Conservation (phyloP, 2,329 filamentous ascomycete genomes). For the Aureobasidium pullulans region DNA sequence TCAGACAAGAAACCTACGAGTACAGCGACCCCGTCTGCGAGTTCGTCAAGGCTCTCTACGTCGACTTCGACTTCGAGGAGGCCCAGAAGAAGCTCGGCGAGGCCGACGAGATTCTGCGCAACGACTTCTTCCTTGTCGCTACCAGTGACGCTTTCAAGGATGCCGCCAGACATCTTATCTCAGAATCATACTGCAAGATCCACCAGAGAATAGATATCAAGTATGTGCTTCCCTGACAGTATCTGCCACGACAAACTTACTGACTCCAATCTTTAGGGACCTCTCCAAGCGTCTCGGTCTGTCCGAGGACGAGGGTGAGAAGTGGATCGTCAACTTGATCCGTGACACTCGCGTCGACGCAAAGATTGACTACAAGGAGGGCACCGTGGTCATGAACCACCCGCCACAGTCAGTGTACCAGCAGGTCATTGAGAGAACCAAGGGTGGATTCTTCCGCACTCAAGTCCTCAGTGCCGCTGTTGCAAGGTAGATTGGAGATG, state of each 20-base stretch:
- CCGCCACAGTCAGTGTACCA: constrained; percentile 97
- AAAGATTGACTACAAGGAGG: constrained; percentile 99
- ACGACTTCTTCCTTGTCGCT: constrained; percentile 90
- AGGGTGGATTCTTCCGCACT: constrained; percentile 97
- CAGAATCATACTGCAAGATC: constrained; percentile 99
- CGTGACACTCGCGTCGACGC: constrained; percentile 94
- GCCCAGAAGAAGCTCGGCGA: constrained; percentile 79
- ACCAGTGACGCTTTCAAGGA: constrained; percentile 87
- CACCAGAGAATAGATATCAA: constrained; percentile 97
- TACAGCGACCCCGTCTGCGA: constrained; percentile 93
- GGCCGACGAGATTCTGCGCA: constrained; percentile 83
- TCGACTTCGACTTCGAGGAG: constrained; percentile 96
- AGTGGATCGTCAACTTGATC: constrained; percentile 99
- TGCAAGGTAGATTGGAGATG: constrained; percentile 32
- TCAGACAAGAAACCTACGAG: constrained; percentile 95
- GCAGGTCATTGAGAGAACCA: constrained; percentile 98
- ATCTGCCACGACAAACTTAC: not conserved
- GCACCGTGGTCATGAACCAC: constrained; percentile 99
- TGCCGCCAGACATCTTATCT: constrained; percentile 90
- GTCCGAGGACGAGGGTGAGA: constrained; percentile 92
- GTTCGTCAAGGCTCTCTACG: constrained; percentile 92
- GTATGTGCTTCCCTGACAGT: constrained; percentile 34
- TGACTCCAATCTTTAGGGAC: constrained; percentile 47
- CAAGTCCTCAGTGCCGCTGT: constrained; percentile 70
- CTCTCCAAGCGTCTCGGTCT: constrained; percentile 86